Conservation (phyloP, 352 stramenopile species). For the Globisporangium apiculatum region DNA sequence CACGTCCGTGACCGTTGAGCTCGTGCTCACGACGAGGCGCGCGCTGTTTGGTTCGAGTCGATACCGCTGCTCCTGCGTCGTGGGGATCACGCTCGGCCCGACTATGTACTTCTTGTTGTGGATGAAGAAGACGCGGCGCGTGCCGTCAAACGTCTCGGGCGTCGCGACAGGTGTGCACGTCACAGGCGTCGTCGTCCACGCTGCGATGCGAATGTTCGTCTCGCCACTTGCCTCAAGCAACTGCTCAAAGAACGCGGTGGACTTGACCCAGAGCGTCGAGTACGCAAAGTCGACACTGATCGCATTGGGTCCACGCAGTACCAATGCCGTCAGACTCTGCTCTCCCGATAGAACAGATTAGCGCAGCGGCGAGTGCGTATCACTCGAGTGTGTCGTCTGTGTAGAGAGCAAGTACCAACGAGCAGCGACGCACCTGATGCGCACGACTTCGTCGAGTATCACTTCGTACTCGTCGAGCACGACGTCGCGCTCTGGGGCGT, state of each 20-base stretch:
- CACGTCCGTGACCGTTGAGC: conserved; percentile 63
- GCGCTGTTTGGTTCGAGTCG: conserved; percentile 24
- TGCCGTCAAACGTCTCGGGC: conserved; percentile 55
- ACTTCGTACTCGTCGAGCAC: conserved; percentile 69
- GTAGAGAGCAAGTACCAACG: not conserved
- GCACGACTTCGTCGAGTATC: conserved; percentile 56
- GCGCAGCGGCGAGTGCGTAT: too few species aligned
- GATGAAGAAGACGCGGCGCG: conserved; percentile 45
- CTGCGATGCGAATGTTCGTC: conserved; percentile 47
- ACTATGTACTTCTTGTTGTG: conserved; percentile 90
- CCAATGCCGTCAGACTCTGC: too few species aligned
- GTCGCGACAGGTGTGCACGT: conserved; percentile 51
- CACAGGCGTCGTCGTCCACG: conserved; percentile 36
- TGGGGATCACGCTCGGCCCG: conserved; percentile 70
- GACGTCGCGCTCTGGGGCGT: conserved; percentile 34
- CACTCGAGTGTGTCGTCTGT: not conserved
- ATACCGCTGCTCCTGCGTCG: conserved; percentile 63
- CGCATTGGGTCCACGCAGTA: not conserved
- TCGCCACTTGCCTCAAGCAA: conserved; percentile 43
- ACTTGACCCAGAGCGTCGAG: conserved; percentile 57
- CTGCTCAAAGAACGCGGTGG: conserved; percentile 30
- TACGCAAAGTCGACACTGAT: conserved; percentile 58
- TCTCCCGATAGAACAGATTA: too few species aligned
- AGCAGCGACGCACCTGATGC: conserved; percentile 45
- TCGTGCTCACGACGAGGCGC: conserved; percentile 66